phyloP scores from a whole-genome alignment of 805 yeast species.

The Grigorovia jiainica region DNA sequence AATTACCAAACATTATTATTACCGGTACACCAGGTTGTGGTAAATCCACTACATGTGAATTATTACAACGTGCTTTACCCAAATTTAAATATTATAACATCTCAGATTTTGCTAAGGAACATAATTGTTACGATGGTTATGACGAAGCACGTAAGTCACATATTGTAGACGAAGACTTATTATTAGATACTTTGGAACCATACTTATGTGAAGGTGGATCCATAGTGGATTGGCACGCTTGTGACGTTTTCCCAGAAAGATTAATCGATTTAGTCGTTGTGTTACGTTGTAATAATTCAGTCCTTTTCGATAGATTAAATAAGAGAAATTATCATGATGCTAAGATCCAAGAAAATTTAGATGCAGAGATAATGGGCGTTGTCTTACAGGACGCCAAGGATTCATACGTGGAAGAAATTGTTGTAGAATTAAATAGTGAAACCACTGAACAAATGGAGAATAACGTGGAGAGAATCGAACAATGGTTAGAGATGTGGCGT shows the following conservation, averaged over 20 bases:
- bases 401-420: constrained; percentile 67
- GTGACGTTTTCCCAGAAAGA: constrained; percentile 90
- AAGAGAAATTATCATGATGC: constrained; percentile 69
- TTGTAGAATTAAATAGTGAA: constrained; percentile 71
- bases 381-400: constrained; percentile 80
- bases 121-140: constrained; percentile 70
- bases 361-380: constrained; percentile 95
- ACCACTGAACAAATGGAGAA: constrained; percentile 65
- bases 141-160: constrained; percentile 79
- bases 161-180: constrained; percentile 86
- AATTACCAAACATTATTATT: constrained; percentile 65
- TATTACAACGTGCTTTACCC: constrained; percentile 24
- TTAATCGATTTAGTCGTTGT: constrained; percentile 89
- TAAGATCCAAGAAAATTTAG: constrained; percentile 84
- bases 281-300: constrained; percentile 63
- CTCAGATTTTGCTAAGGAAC: constrained; percentile 72
- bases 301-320: constrained; percentile 64
- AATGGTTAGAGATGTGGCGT: constrained; percentile 74
- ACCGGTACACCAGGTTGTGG: constrained; percentile 85
- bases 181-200: constrained; percentile 73
- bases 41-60: constrained; percentile 27
- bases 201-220: constrained; percentile 75
- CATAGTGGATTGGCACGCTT: constrained; percentile 95
- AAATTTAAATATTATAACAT: constrained; percentile 48
- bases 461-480: constrained; percentile 66